Conservation (phyloP, 176 grass and related monocot genomes). For the Aegilops sharonensis region DNA sequence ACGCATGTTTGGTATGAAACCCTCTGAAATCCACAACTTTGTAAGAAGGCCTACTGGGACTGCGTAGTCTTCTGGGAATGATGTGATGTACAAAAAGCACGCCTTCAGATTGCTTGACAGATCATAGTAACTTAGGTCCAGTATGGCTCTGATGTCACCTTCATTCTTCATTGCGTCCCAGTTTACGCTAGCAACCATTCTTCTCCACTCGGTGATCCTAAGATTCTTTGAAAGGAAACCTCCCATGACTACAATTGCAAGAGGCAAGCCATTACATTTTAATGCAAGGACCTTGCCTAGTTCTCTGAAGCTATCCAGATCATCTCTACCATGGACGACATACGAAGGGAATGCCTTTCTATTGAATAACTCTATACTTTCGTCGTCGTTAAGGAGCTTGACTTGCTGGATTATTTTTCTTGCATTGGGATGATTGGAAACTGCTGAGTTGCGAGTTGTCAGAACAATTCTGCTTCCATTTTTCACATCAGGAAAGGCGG, state of each 20-base stretch:
- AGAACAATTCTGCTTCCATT: slow-evolving; percentile 15
- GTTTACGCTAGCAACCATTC: slow-evolving; percentile 2
- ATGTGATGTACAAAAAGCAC: slow-evolving; percentile 21
- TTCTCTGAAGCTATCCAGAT: slow-evolving; percentile 9
- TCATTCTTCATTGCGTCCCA: slow-evolving; percentile 19
- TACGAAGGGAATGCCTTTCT: background rate
- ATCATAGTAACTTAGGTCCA: slow-evolving; percentile 26
- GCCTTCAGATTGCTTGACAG: slow-evolving; percentile 7
- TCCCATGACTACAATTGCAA: slow-evolving; percentile 13
- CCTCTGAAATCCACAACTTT: slow-evolving; percentile 11
- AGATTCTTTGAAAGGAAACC: slow-evolving; percentile 17
- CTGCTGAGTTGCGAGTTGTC: slow-evolving; percentile 16
- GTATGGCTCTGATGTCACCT: slow-evolving; percentile 12
- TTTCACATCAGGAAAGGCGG: background rate
- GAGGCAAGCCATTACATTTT: background rate
- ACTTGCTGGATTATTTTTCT: slow-evolving; percentile 6
- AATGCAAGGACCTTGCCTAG: background rate
- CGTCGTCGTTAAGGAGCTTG: background rate
- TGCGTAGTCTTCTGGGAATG: slow-evolving; percentile 3
- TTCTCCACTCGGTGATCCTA: slow-evolving; percentile 9
- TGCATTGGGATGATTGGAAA: slow-evolving; percentile 15
- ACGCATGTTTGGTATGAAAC: background rate
- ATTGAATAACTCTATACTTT: slow-evolving; percentile 6
- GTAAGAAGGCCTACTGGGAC: slow-evolving; percentile 3
- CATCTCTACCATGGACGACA: background rate